Evolutionary conservation across 2,329 filamentous ascomycete genomes (phyloP).

Genomic region (Verticillium nonalfalfae): DNA sequence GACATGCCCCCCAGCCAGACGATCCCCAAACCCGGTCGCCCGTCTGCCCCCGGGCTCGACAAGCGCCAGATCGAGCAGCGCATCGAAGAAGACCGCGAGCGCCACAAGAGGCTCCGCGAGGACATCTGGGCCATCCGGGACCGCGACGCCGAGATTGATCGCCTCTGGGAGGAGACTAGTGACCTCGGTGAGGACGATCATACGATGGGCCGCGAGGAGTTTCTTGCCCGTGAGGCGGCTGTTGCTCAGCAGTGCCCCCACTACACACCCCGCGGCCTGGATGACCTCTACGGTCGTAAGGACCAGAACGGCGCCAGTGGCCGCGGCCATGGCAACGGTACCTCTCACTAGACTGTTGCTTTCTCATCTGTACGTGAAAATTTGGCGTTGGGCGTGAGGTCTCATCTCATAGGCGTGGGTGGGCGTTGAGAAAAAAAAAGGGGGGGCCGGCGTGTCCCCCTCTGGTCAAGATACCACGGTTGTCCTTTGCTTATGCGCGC

Average conservation of each 20-base stretch:
- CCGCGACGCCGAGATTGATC: constrained; percentile 66
- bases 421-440: background rate
- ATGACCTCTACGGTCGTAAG: background rate
- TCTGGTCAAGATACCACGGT: background rate
- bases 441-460: background rate
- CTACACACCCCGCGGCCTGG: background rate
- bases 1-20: constrained; percentile 35
- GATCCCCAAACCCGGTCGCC: constrained; percentile 26
- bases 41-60: constrained; percentile 47
- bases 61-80: constrained; percentile 90
- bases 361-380: background rate
- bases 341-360: background rate
- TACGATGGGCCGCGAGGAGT: constrained; percentile 69
- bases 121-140: constrained; percentile 84
- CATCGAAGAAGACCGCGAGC: constrained; percentile 92
- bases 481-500: background rate
- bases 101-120: constrained; percentile 87
- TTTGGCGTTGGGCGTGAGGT: background rate
- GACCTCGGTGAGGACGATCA: constrained; percentile 86
- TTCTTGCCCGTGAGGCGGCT: constrained; percentile 34
- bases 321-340: background rate
- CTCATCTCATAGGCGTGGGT: background rate
- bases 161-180: constrained; percentile 81
- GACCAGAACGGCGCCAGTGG: background rate
- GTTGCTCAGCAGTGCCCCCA: constrained; percentile 9